Base-by-base conservation (phyloP, 2,329 filamentous ascomycete species). In the Xylariaceae sp. region DNA sequence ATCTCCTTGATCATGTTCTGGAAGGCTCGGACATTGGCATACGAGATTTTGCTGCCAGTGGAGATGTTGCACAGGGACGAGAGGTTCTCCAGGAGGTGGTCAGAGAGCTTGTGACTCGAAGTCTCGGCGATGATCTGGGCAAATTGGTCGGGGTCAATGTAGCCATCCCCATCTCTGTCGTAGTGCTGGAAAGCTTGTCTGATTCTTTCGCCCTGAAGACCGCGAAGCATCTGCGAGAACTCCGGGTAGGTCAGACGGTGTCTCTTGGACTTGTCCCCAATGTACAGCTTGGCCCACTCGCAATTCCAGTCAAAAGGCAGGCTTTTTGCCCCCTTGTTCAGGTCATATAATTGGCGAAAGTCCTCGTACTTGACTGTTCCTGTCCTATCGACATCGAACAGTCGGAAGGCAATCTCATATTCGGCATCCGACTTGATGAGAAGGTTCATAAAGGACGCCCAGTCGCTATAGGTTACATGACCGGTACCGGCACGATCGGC, bases 1-100 rank as follows among this genome's bases (percentile, higher is more conserved):
- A 98, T 95, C 64, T 96, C 89, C 53, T 84, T 81, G 50, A 98
- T 90, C 62, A 98, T 81, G 59, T 98, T 98, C 67, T 94, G 89
- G 68, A 98, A 98, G 23, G 92, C 92, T 46, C 92, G 80, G 19
- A 98, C 92, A 56, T 94, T 95, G 58, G 92, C 88, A 57, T 98
- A 98, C 5, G 89, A 95, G 49, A 98, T 92, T 65, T 93, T 94
- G 68, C 79, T 92, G 42, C 87, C 81, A 21, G 80, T 71, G 6
- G 86, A 87, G 58, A 96, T 94, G 64, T 95, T 95, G 75, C 90
- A 96, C 25, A 98, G 75, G 1, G 88, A 92, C 43, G 84, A 80
- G 29, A 98, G 75, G 61, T 96, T 90, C 47, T 89, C 80, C 31
- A 98, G 72, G 26, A 98, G 70, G 60, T 98, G 89, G 62, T 98